Evolutionary conservation across 805 yeast species (phyloP).

Genomic region (Candida xyloterini): DNA sequence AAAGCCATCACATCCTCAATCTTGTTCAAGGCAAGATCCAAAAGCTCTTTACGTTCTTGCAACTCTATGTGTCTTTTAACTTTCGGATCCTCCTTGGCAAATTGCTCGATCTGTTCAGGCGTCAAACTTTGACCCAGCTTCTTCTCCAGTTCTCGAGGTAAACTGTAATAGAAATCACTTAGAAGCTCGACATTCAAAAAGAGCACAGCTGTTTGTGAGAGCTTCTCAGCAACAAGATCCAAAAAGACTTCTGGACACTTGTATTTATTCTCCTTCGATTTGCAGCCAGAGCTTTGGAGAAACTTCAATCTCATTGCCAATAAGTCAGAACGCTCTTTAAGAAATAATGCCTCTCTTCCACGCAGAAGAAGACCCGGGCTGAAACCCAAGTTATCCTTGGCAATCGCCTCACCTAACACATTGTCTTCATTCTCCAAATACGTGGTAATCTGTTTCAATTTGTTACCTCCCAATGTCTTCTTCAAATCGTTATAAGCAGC

Average conservation of each 20-base stretch:
- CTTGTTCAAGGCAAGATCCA: constrained; percentile 79
- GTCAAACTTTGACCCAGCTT: constrained; percentile 62
- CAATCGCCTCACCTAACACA: constrained; percentile 35
- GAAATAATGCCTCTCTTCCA: constrained; percentile 82
- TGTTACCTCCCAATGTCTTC: constrained; percentile 76
- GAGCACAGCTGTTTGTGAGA: constrained; percentile 88
- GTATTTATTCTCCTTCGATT: constrained; percentile 73
- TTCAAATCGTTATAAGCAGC: constrained; percentile 56
- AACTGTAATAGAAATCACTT: constrained; percentile 92
- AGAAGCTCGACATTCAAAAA: constrained; percentile 90
- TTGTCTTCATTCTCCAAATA: constrained; percentile 53
- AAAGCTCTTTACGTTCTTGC: constrained; percentile 86
- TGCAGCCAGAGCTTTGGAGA: constrained; percentile 72
- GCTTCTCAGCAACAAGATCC: constrained; percentile 87
- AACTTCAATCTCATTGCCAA: constrained; percentile 74
- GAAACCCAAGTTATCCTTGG: constrained; percentile 80
- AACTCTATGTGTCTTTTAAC: constrained; percentile 86
- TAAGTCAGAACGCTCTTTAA: constrained; percentile 68
- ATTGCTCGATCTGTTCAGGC: constrained; percentile 75
- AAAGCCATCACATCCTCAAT: constrained; percentile 81
- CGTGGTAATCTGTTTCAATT: constrained; percentile 76
- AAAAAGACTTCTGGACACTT: constrained; percentile 93
- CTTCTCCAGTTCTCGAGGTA: constrained; percentile 88
- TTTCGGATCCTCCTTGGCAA: constrained; percentile 94
- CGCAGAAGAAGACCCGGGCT: constrained; percentile 68